phyloP scores from a whole-genome alignment of 2,329 filamentous ascomycete genomes.

The Epichloe typhina region DNA sequence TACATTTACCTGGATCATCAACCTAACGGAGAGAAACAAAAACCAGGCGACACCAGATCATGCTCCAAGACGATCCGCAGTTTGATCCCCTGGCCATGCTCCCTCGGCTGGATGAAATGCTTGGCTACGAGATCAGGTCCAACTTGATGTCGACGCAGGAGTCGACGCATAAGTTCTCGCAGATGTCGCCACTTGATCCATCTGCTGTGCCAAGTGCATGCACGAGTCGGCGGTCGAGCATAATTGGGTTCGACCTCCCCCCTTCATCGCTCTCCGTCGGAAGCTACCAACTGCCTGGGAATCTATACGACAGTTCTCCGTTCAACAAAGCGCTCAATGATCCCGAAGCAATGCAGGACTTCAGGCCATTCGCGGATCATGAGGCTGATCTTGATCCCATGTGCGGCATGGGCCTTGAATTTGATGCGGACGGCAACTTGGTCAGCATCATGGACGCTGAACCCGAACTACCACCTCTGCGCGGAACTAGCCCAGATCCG shows the following conservation, averaged over 20 bases:
- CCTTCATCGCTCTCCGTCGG: constrained; percentile 22
- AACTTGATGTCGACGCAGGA: constrained; percentile 22
- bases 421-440: constrained; percentile 39
- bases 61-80: constrained; percentile 68
- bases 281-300: constrained; percentile 20
- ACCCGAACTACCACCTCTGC: constrained; percentile 29
- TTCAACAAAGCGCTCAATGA: constrained; percentile 11
- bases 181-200: constrained; percentile 27
- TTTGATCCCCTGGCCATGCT: constrained; percentile 36
- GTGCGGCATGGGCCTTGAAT: constrained; percentile 31
- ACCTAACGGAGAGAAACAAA: neutral
- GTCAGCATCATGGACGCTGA: constrained; percentile 28
- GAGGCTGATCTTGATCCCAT: constrained; percentile 24
- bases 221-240: constrained; percentile 14
- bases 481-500: constrained; percentile 2
- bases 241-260: constrained; percentile 20
- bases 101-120: constrained; percentile 19
- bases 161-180: constrained; percentile 26
- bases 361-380: constrained; percentile 25
- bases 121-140: constrained; percentile 23
- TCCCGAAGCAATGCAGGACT: constrained; percentile 11
- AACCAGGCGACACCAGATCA: constrained; percentile 57
- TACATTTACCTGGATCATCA: too few relatives aligned
- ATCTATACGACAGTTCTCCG: constrained; percentile 21
- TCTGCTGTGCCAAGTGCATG: constrained; percentile 19